These are phyloP conservation scores for Blastobotrys illinoisensis DNA, from an alignment of 1,139 yeast genomes.

Conservation along the genomic window DNA sequence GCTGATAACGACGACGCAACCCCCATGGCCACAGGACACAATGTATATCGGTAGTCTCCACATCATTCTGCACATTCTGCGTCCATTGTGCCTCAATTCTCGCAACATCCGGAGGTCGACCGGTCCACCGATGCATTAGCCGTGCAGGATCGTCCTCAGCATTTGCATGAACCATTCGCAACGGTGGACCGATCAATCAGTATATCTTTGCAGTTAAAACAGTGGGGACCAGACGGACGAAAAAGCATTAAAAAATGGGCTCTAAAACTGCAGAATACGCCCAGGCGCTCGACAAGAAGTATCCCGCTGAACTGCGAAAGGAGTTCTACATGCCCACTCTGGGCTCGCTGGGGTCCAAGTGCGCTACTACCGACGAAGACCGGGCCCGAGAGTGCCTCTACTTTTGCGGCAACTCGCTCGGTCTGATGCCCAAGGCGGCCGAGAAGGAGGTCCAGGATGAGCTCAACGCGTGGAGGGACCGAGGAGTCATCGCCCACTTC, in stretches of 20 bases:
- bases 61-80: too few relatives aligned
- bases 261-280: conserved; percentile 7
- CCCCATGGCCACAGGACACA: too few relatives aligned
- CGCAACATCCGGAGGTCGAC: too few relatives aligned
- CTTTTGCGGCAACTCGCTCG: conserved; percentile 87
- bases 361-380: conserved; percentile 7
- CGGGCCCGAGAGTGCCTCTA: conserved; percentile 42
- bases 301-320: conserved; percentile 5
- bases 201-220: background rate
- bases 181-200: background rate
- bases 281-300: conserved; percentile 3
- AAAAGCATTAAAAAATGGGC: background rate
- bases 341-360: conserved; percentile 43
- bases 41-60: too few relatives aligned
- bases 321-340: conserved; percentile 48
- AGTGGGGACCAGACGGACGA: background rate
- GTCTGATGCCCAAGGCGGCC: conserved; percentile 73
- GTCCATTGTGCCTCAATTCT: too few relatives aligned
- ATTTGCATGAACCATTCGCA: background rate
- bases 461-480: conserved; percentile 69
- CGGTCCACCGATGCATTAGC: background rate
- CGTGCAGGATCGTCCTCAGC: background rate
- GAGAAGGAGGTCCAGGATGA: conserved; percentile 56
- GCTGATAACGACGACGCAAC: too few relatives aligned
- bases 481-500: conserved; percentile 85